A percentile compares a stretch with the other conserved stretches of the same genome.
Evolutionary conservation across 78 protist genomes (phyloP).

Genomic region (Protostelium mycophagum): DNA sequence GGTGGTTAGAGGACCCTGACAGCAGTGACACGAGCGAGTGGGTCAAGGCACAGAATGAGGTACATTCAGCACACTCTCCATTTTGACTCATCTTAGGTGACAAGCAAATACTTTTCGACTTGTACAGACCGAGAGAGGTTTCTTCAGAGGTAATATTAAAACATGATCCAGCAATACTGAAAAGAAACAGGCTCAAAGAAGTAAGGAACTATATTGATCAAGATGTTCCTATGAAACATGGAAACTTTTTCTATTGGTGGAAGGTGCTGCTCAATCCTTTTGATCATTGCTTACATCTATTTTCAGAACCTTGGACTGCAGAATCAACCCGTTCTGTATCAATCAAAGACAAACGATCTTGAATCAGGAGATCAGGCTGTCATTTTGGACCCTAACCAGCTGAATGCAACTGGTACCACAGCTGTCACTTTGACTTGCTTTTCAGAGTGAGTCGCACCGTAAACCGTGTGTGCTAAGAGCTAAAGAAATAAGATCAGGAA

Average conservation of each 20-base stretch:
- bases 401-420: slow-evolving; percentile 47
- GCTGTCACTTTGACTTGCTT: not conserved
- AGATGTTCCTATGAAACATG: slow-evolving; percentile 8
- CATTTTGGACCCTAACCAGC: slow-evolving; percentile 72
- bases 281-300: not conserved
- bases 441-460: slow-evolving; percentile 7
- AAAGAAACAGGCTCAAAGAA: not conserved
- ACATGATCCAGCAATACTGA: not conserved
- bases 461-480: slow-evolving; percentile 9
- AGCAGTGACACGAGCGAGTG: slow-evolving; percentile 46
- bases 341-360: not conserved
- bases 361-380: slow-evolving; percentile 11
- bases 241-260: not conserved
- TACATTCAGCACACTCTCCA: not conserved
- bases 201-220: slow-evolving; percentile 10
- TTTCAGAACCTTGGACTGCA: slow-evolving; percentile 26
- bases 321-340: slow-evolving; percentile 41
- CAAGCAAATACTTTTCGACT: slow-evolving; percentile 26
- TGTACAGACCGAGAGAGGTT: too few relatives aligned
- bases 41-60: slow-evolving; percentile 28
- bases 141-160: too few relatives aligned
- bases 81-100: slow-evolving; percentile 6
- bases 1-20: slow-evolving; percentile 76
- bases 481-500: slow-evolving; percentile 14
- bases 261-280: not conserved